phyloP scores from a whole-genome alignment of 805 yeast species.

The Cyberlindnera subsufficiens region DNA sequence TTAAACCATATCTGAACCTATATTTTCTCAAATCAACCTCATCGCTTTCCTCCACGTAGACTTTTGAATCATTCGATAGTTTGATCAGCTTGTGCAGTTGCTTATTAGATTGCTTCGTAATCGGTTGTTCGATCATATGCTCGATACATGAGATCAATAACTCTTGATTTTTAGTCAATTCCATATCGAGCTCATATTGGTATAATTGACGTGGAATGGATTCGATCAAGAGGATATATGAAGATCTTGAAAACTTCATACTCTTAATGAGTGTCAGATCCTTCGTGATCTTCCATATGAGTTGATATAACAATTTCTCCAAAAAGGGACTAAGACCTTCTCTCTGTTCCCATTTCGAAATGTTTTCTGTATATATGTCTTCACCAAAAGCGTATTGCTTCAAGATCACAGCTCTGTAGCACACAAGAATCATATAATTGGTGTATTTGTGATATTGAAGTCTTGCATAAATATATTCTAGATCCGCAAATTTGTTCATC shows the following conservation, averaged over 20 bases:
- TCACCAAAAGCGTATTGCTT: conserved; percentile 6
- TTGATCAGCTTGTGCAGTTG: conserved; percentile 6
- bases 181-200: neutral
- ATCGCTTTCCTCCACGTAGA: conserved; percentile 5
- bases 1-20: conserved; percentile 9
- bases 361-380: conserved; percentile 5
- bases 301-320: conserved; percentile 13
- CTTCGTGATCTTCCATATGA: conserved; percentile 10
- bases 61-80: conserved; percentile 4
- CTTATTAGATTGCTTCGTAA: conserved; percentile 4
- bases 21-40: conserved; percentile 14
- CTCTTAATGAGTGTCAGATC: conserved; percentile 2
- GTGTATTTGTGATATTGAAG: conserved; percentile 8
- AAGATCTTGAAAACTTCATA: neutral
- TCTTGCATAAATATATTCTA: conserved; percentile 8
- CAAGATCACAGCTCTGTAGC: conserved; percentile 9
- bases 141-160: conserved; percentile 6
- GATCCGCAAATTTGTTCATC: conserved; percentile 6
- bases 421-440: conserved; percentile 7
- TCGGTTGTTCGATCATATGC: conserved; percentile 5
- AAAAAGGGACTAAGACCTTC: conserved; percentile 3
- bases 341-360: conserved; percentile 4
- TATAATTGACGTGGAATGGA: conserved; percentile 13
- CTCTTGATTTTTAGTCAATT: conserved; percentile 7
- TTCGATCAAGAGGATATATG: conserved; percentile 9